phyloP scores from a whole-genome alignment of 2,329 filamentous ascomycete genomes.

The Aspergillus hortae region DNA sequence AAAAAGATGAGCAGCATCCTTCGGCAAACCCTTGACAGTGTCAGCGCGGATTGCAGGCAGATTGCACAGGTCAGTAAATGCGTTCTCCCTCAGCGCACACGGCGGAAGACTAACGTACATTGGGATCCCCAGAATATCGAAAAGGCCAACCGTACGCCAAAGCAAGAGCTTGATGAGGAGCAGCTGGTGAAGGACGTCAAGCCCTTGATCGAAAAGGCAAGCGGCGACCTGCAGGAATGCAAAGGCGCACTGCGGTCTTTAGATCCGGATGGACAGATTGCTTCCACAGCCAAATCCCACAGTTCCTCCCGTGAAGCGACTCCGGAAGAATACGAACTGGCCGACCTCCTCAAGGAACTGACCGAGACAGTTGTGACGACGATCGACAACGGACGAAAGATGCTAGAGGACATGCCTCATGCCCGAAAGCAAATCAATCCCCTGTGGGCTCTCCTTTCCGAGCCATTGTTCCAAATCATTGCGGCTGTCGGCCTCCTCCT shows the following conservation, averaged over 20 bases:
- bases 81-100: neutral
- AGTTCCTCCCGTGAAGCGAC: slow-evolving; percentile 70
- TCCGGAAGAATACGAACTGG: slow-evolving; percentile 79
- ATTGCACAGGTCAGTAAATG: slow-evolving; percentile 69
- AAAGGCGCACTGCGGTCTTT: slow-evolving; percentile 84
- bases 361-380: slow-evolving; percentile 75
- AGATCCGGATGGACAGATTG: slow-evolving; percentile 83
- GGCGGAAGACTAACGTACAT: no score
- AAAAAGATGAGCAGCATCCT: slow-evolving; percentile 70
- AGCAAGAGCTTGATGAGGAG: slow-evolving; percentile 88
- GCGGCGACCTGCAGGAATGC: slow-evolving; percentile 76
- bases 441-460: slow-evolving; percentile 68
- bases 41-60: slow-evolving; percentile 80
- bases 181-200: slow-evolving; percentile 80
- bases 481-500: slow-evolving; percentile 82
- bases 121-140: slow-evolving; percentile 62
- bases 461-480: slow-evolving; percentile 89
- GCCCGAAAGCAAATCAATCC: slow-evolving; percentile 94
- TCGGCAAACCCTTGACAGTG: slow-evolving; percentile 74
- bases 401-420: slow-evolving; percentile 85
- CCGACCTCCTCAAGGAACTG: slow-evolving; percentile 79
- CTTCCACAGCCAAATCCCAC: slow-evolving; percentile 79
- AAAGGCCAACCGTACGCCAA: slow-evolving; percentile 71
- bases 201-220: slow-evolving; percentile 82
- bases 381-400: slow-evolving; percentile 84